Evolutionary conservation across 768 basidiomycete species (phyloP), one percentile per base, ranked within the genome.

Genomic region (Termitomyces sp.): DNA sequence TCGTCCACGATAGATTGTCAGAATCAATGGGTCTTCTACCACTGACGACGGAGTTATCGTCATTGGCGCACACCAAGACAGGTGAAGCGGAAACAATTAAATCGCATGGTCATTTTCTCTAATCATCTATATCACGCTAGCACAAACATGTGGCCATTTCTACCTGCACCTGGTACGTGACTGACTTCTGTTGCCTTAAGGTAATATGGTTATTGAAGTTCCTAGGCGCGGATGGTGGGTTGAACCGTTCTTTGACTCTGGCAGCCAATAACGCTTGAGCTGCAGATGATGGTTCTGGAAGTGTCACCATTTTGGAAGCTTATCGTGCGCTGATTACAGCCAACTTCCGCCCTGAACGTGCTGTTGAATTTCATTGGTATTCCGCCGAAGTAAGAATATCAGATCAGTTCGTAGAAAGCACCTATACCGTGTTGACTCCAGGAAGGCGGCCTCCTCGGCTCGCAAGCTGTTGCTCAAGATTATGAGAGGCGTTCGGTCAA

Each of bases 391-490:
- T 84, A 70, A 49, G 68, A 22, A 59, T 49, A 59, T 13, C 57
- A 50, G 14, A 46, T 46, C 26, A 56, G 20, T 56, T 26, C 48
- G 62, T 57, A 60, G 46, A 58, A 59, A 46, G 57, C 48, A 47
- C 27, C 48, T 27, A 12, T 43, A 41, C 46, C 63, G n/a, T 58
- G 46, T 34, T 41, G 58, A 41, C 47, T 60, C n/a, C 62, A 90
- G 90, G 90, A 92, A 74, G 88, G 84, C 51, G 92, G 92, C 13
- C 80, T 93, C 37, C 82, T 93, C 53, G 94, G 94, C 41, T 93
- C 90, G 37, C 94, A 95, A 71, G 94, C 94, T 18, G 82, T 98
- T 51, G 93, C 93, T 37, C 76, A 78, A 63, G 79, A 82, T 59
- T 97, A 96, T 67, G 84, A 83, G 65, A 67, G 73, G 24, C 79